These are phyloP conservation scores for Vicia villosa DNA, from an alignment of 306 rosid species.

Conservation along the genomic window DNA sequence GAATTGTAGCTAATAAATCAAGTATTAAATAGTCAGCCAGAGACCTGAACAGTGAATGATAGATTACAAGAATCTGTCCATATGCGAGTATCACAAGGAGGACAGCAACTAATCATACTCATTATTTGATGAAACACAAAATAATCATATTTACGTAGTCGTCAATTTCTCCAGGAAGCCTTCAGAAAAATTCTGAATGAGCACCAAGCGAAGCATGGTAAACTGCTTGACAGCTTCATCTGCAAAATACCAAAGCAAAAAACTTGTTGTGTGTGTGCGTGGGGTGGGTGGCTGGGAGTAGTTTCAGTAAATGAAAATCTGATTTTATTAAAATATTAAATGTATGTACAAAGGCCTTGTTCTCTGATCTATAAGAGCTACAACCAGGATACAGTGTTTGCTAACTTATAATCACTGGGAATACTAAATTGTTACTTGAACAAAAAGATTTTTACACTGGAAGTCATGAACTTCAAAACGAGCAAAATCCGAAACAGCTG, in stretches of 20 bases:
- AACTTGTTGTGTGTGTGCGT: neutral
- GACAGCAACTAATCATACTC: conserved; percentile 15
- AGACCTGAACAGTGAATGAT: conserved; percentile 6
- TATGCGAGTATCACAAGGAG: conserved; percentile 14
- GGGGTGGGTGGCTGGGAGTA: neutral
- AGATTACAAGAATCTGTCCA: conserved; percentile 28
- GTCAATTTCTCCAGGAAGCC: neutral
- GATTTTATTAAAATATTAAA: conserved; percentile 74
- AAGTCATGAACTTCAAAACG: conserved; percentile 60
- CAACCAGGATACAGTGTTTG: conserved; percentile 72
- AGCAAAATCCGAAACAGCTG: conserved; percentile 65
- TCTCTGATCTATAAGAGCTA: conserved; percentile 72
- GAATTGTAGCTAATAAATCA: conserved; percentile 20
- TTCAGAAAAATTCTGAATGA: neutral
- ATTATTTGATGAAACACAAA: conserved; percentile 10
- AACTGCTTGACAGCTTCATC: conserved; percentile 38
- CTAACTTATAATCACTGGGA: conserved; percentile 67
- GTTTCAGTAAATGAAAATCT: conserved; percentile 51
- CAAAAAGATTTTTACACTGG: conserved; percentile 79
- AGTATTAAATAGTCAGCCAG: conserved; percentile 22
- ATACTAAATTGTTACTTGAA: conserved; percentile 71
- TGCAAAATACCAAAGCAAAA: conserved; percentile 36
- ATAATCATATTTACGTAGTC: conserved; percentile 12
- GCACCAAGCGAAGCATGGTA: conserved; percentile 30
- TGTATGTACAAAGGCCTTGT: conserved; percentile 78